These are phyloP conservation scores for Tricladium varicosporioides DNA, from an alignment of 2,329 filamentous ascomycete species.

Conservation along the genomic window DNA sequence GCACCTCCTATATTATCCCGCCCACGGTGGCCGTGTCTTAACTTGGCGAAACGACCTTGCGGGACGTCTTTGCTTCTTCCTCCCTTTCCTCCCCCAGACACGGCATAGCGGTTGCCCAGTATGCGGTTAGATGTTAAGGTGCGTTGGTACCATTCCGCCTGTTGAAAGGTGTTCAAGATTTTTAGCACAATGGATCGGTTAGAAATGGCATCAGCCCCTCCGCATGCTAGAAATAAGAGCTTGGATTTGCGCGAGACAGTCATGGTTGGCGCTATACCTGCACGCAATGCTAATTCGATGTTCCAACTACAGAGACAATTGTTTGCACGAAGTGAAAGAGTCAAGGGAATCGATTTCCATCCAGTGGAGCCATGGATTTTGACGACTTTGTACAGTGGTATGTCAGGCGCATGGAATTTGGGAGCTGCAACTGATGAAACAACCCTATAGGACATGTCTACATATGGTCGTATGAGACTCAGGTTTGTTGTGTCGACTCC, in stretches of 20 bases:
- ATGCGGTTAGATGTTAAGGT: slow-evolving; percentile 63
- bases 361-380: slow-evolving; percentile 95
- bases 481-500: slow-evolving; percentile 44
- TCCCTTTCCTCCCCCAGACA: slow-evolving; percentile 17
- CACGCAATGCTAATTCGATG: slow-evolving; percentile 34
- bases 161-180: slow-evolving; percentile 5
- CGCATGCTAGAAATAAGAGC: slow-evolving; percentile 17
- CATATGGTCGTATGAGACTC: slow-evolving; percentile 98
- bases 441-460: slow-evolving; percentile 80
- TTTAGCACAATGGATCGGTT: slow-evolving; percentile 2
- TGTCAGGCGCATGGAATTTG: slow-evolving; percentile 32
- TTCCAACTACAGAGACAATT: slow-evolving; percentile 65
- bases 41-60: slow-evolving; percentile 16
- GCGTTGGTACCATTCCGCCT: slow-evolving; percentile 24
- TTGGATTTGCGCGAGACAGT: slow-evolving; percentile 23
- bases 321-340: slow-evolving; percentile 88
- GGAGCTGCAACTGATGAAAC: slow-evolving; percentile 26
- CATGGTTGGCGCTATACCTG: slow-evolving; percentile 20
- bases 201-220: slow-evolving; percentile 10
- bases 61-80: slow-evolving; percentile 19
- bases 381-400: slow-evolving; percentile 94
- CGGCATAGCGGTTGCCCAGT: slow-evolving; percentile 28
- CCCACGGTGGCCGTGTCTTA: slow-evolving; percentile 14
- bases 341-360: slow-evolving; percentile 97
- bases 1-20: neutral